These are phyloP conservation scores for Hypomontagnella monticulosa DNA, from an alignment of 495 filamentous ascomycete species.

Conservation along the genomic window DNA sequence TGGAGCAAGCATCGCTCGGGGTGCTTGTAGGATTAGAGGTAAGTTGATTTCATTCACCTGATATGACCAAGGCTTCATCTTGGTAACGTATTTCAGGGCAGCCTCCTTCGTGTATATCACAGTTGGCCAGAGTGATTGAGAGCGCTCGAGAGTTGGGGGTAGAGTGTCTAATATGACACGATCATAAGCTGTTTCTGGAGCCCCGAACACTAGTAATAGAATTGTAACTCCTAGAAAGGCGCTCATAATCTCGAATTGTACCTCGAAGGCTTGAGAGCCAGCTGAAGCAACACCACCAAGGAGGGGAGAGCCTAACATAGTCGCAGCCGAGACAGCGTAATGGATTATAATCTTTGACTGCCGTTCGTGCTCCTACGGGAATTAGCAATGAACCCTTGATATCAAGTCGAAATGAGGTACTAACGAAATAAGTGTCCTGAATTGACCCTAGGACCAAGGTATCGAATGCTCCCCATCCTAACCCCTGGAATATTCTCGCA, in stretches of 20 bases:
- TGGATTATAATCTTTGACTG: slow-evolving; percentile 49
- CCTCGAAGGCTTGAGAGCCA: slow-evolving; percentile 46
- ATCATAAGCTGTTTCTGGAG: slow-evolving; percentile 61
- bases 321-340: slow-evolving; percentile 51
- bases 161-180: slow-evolving; percentile 43
- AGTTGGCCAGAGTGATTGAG: slow-evolving; percentile 46
- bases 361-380: slow-evolving; percentile 58
- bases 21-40: slow-evolving; percentile 48
- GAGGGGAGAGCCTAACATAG: slow-evolving; percentile 60
- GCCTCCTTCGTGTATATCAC: slow-evolving; percentile 45
- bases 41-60: slow-evolving; percentile 36
- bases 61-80: slow-evolving; percentile 53
- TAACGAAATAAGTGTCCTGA: slow-evolving; percentile 63
- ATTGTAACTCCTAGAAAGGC: slow-evolving; percentile 56
- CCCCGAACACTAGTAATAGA: slow-evolving; percentile 54
- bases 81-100: slow-evolving; percentile 46
- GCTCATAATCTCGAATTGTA: slow-evolving; percentile 59
- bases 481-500: slow-evolving; percentile 58
- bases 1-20: slow-evolving; percentile 57
- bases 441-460: slow-evolving; percentile 57
- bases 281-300: slow-evolving; percentile 58
- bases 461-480: slow-evolving; percentile 65
- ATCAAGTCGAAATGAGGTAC: slow-evolving; percentile 15
- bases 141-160: slow-evolving; percentile 44
- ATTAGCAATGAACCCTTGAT: slow-evolving; percentile 24